Base-by-base conservation (phyloP, 148 eudicot species). In the Camellia lanceoleosa region DNA sequence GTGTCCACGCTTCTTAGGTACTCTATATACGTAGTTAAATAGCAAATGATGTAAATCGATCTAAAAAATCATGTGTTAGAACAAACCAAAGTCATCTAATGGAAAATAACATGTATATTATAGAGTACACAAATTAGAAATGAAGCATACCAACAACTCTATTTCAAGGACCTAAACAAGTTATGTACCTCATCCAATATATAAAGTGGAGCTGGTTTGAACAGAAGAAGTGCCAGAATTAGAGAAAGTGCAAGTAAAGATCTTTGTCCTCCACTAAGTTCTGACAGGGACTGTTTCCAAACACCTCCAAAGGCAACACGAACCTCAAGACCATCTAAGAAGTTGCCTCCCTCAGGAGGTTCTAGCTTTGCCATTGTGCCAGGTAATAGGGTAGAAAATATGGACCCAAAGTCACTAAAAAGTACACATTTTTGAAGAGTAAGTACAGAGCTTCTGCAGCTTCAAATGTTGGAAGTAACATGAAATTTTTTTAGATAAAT, bases 341-440 rank as follows among this genome's bases (percentile, higher is more conserved):
- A 96, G 80, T 89, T 96, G 83, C 93, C 70, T 80, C 99, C 99
- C 83, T 93, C 99, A 6, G 95, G 93, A 76, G 99, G 99, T 49
- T 96, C 99, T 73, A 96, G 87, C 87, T 96, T 96, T 72, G 99
- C 99, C 84, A 90, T 92, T 71, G 99, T 94, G 78, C 99, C 99
- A 58, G 98, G 99, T 84, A 96, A 88, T 47, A 96, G 84, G 72
- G 99, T 96, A 60, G 99, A 91, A 81, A 96, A 96, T 85, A 93
- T 96, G 54, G 99, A 92, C 59, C 99, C 99, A 83, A 96, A 94
- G 83, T 96, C 99, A 51, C 99, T 93, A 90, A 59, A 58, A 86
- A 87, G 73, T 68, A 76, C 52, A 84, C 71, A 60, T 12, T 19
- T 0, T 14, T 0, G 23, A 43, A n/a, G 3, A 74, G 16, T 58